Base-by-base conservation (phyloP, 352 stramenopile species). In the Achlya hypogyna region DNA sequence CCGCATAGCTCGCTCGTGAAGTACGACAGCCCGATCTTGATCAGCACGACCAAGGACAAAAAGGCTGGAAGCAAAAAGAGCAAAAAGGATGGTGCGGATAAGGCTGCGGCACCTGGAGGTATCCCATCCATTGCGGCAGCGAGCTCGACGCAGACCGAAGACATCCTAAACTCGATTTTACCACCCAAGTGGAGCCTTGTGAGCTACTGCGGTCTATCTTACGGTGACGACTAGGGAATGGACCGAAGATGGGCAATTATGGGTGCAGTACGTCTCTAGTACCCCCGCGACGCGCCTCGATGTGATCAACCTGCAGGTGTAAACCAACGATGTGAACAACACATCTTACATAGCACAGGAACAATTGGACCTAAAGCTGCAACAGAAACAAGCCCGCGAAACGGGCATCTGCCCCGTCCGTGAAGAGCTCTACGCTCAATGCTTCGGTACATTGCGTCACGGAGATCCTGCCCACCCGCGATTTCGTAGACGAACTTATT, bases 231-330 rank as follows among this genome's bases (percentile, higher is more conserved):
- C 22, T 47, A 76, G 74, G 45, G 84, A 94, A 62, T 93, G 82
- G 84, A 94, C 82, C 0, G 80, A 96, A 65, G 87, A 97, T 63
- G 88, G 86, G 9, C 84, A 97, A 71, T 77, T 97, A 1, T 97
- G 89, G 89, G 84, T 97, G 47, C 91, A 97, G 69, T 97, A 97
- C 70, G 91, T 97, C 27, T 96, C 84, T 5, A 96, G 82, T 63
- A 97, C 88, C 0, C 90, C 91, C 0, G 91, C 91, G 1, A 97
- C 91, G 43, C 72, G 89, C n/a, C 76, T 97, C 10, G 91, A 97
- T 49, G 88, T 97, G 8, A 87, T 96, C 25, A 97, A 96, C 59
- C 69, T 97, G 25, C 86, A 94, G 53, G 75, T 75, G 51, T 1
- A 6, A 31, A 16, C 22, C 20, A n/a, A 35, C 40, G 31, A 5